phyloP scores from a whole-genome alignment of 1,284 basidiomycete genomes.

The Apiotrichum sp. region DNA sequence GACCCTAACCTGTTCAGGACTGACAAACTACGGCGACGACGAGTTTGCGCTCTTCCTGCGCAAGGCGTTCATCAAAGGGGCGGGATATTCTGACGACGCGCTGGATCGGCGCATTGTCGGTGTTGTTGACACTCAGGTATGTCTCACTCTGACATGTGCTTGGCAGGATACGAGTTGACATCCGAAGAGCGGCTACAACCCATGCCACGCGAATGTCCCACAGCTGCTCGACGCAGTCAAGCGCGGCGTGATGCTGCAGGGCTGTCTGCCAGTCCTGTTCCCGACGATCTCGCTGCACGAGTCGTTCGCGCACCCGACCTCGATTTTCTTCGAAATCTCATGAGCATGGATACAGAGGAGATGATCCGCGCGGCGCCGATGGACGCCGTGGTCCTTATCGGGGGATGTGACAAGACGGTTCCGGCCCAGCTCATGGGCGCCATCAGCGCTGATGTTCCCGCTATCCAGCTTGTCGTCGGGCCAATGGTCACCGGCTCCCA shows the following conservation, averaged over 20 bases:
- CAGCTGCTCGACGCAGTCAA: conserved; percentile 37
- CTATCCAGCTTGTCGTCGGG: conserved; percentile 41
- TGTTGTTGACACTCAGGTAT: conserved; percentile 35
- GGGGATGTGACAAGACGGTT: conserved; percentile 46
- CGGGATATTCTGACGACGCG: conserved; percentile 42
- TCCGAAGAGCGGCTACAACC: conserved; percentile 37
- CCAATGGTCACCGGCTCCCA: conserved; percentile 44
- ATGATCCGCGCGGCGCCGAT: conserved; percentile 44
- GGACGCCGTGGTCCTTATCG: conserved; percentile 43
- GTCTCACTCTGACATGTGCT: background rate
- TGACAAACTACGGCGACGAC: conserved; percentile 41
- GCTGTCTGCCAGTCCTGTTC: conserved; percentile 39
- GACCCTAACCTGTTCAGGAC: conserved; percentile 7
- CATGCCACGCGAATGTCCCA: conserved; percentile 42
- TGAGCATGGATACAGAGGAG: conserved; percentile 45
- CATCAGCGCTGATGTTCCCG: conserved; percentile 38
- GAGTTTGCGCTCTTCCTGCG: conserved; percentile 44
- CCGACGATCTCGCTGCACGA: conserved; percentile 45
- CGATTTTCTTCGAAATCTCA: conserved; percentile 44
- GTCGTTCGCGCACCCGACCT: conserved; percentile 40
- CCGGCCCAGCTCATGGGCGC: conserved; percentile 45
- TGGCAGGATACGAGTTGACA: too few species aligned
- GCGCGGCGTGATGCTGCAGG: conserved; percentile 38
- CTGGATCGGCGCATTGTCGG: conserved; percentile 42
- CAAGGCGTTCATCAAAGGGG: conserved; percentile 47